Conservation (phyloP, 305 asterid genomes). For the Andrographis paniculata region DNA sequence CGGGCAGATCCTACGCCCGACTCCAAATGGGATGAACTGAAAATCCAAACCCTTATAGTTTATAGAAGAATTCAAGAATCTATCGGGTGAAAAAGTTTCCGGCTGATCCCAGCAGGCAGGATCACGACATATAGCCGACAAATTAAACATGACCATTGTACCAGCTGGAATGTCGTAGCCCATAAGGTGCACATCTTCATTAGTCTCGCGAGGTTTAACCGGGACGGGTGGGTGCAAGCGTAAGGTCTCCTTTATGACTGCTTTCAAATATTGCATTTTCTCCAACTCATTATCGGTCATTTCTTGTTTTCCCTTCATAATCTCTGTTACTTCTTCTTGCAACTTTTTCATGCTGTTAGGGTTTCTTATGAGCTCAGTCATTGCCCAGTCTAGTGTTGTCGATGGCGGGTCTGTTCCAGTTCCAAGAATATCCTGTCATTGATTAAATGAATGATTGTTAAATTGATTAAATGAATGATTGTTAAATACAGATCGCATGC, state of each 20-base stretch:
- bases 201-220: neutral
- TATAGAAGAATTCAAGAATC: constrained; percentile 13
- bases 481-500: too few relatives aligned
- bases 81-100: constrained; percentile 18
- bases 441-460: too few relatives aligned
- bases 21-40: constrained; percentile 20
- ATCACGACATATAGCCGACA: constrained; percentile 17
- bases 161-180: constrained; percentile 15
- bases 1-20: constrained; percentile 21
- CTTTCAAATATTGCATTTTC: constrained; percentile 13
- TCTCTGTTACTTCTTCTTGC: constrained; percentile 17
- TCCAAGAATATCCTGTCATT: constrained; percentile 9
- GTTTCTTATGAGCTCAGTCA: constrained; percentile 21
- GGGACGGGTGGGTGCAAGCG: constrained; percentile 15
- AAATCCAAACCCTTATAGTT: constrained; percentile 16
- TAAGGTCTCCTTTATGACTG: constrained; percentile 14
- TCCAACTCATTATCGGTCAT: constrained; percentile 11
- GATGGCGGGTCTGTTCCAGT: constrained; percentile 19
- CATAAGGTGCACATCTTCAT: constrained; percentile 13
- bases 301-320: neutral
- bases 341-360: constrained; percentile 18
- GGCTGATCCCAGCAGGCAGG: constrained; percentile 18
- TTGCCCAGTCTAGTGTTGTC: constrained; percentile 19
- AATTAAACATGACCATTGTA: constrained; percentile 14
- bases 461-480: too few relatives aligned